Conservation (phyloP, 2,329 filamentous ascomycete genomes). For the Gaeumannomyces tritici region DNA sequence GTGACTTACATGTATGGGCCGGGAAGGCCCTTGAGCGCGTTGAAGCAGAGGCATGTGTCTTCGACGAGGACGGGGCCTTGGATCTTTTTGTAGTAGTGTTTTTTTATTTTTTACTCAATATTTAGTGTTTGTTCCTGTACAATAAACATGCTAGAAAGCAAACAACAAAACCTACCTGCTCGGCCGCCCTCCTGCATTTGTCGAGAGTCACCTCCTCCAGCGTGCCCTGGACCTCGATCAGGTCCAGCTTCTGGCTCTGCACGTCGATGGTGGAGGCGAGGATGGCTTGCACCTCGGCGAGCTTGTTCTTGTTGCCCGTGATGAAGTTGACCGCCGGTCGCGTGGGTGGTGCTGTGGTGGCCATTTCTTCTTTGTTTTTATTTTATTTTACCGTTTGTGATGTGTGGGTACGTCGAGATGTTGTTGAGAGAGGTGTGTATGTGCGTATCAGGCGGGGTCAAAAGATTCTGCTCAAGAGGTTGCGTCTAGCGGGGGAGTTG, state of each 20-base stretch:
- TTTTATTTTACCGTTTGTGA: background rate
- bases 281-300: slow-evolving; percentile 81
- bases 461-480: background rate
- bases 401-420: too few species aligned
- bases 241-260: slow-evolving; percentile 64
- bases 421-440: too few species aligned
- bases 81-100: slow-evolving; percentile 25
- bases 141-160: background rate
- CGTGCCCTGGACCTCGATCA: slow-evolving; percentile 84
- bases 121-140: too few species aligned
- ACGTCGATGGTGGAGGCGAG: slow-evolving; percentile 66
- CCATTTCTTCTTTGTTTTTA: background rate
- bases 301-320: slow-evolving; percentile 91
- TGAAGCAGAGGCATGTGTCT: slow-evolving; percentile 91
- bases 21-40: slow-evolving; percentile 80
- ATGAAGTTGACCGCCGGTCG: slow-evolving; percentile 67
- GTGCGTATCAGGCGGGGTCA: background rate
- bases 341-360: background rate
- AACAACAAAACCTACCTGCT: slow-evolving; percentile 46
- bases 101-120: too few species aligned
- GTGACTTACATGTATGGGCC: slow-evolving; percentile 82
- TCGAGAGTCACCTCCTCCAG: slow-evolving; percentile 85
- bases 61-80: slow-evolving; percentile 87
- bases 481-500: too few species aligned
- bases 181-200: slow-evolving; percentile 77